Evolutionary conservation across 1,284 basidiomycete genomes (phyloP), one percentile per base, ranked within the genome.

Genomic region (Rhodotorula glutinis): DNA sequence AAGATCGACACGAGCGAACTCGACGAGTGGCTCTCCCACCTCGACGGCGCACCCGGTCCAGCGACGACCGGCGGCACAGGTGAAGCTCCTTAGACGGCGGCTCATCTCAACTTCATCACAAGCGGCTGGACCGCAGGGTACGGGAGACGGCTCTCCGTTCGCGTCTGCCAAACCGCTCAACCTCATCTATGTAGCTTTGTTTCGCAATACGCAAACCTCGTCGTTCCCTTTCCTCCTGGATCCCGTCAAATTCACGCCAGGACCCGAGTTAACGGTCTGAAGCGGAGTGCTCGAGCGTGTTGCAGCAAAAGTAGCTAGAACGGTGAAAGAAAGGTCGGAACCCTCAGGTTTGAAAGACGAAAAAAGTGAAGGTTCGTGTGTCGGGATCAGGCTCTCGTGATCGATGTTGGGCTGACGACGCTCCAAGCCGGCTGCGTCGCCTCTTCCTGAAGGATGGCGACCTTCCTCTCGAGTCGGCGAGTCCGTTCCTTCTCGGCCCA

Each of bases 401-500:
- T 11, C 23, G n/a, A 47, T 4, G 46, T 19, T 13, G 23, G 46
- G 46, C 23, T 23, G 46, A 47, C 23, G 4, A 16, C 44, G 17
- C 21, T 19, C 46, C 23, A 21, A 11, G 46, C 21, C 3, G 13
- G 46, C 46, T 11, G 11, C 46, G 23, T n/a, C 23, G n/a, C 17
- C 30, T 29, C 53, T 41, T 55, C 49, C 56, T 43, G 52, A 49
- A 63, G 30, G n/a, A 23, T 8, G n/a, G 25, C 11, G 49, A 94
- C 85, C 57, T 87, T 82, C 66, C 83, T 81, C 71, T 85, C 86
- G 70, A 94, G 77, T 65, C 82, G 81, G 77, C 89, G 87, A 14
- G 85, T 88, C 77, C 90, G 85, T 80, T 83, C 79, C 79, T 86
- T 88, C 71, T 89, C 83, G 74, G 90, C 87, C 80, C 84, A 81